phyloP scores from a whole-genome alignment of 805 yeast species.

The Metschnikowia peoriensis region DNA sequence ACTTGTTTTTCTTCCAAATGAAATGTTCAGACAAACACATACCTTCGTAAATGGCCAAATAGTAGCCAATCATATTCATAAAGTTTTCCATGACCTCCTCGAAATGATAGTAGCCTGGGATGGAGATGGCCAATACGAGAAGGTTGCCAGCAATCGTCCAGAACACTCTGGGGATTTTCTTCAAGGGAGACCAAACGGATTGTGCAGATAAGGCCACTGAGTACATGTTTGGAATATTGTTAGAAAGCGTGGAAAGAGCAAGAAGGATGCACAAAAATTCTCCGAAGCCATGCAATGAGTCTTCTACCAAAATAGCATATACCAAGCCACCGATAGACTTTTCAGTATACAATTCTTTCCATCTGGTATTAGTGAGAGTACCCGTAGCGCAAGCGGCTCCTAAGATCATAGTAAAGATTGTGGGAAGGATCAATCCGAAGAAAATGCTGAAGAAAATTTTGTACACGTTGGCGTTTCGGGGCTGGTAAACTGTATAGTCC shows the following conservation, averaged over 20 bases:
- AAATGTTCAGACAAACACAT: slow-evolving; percentile 78
- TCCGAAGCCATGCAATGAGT: slow-evolving; percentile 86
- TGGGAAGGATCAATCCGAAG: slow-evolving; percentile 64
- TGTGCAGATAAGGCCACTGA: slow-evolving; percentile 86
- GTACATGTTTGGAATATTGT: slow-evolving; percentile 93
- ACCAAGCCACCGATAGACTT: slow-evolving; percentile 79
- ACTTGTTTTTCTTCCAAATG: slow-evolving; percentile 64
- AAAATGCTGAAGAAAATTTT: slow-evolving; percentile 65
- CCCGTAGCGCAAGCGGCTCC: slow-evolving; percentile 89
- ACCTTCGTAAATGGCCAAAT: slow-evolving; percentile 80
- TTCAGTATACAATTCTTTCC: slow-evolving; percentile 49
- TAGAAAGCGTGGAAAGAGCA: slow-evolving; percentile 83
- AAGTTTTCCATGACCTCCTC: slow-evolving; percentile 73
- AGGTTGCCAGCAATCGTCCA: slow-evolving; percentile 81
- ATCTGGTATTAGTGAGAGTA: slow-evolving; percentile 40
- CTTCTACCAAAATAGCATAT: slow-evolving; percentile 70
- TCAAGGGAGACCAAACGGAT: slow-evolving; percentile 73
- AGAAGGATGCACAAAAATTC: slow-evolving; percentile 83
- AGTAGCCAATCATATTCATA: slow-evolving; percentile 90
- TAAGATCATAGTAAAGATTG: slow-evolving; percentile 67
- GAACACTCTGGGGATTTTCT: slow-evolving; percentile 72
- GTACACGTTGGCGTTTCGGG: slow-evolving; percentile 54
- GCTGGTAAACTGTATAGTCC: slow-evolving; percentile 89
- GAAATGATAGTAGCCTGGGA: slow-evolving; percentile 82
- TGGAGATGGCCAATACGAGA: slow-evolving; percentile 78